These are phyloP conservation scores for Argentina anserina DNA, from an alignment of 306 rosid species.

Conservation along the genomic window DNA sequence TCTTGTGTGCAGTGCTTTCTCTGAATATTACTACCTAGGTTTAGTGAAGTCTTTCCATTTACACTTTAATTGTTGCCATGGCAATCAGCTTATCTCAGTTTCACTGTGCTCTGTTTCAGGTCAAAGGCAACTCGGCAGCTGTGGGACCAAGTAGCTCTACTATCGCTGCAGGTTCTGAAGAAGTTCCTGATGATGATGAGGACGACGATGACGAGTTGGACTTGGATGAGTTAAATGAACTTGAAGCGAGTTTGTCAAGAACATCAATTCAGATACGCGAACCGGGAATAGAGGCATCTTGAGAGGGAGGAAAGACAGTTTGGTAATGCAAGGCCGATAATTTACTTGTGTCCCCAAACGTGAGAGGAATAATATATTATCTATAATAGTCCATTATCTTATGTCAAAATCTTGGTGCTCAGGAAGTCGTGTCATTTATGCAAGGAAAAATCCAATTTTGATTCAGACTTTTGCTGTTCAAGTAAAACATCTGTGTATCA, in stretches of 20 bases:
- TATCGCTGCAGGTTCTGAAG: conserved; percentile 30
- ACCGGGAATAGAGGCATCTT: conserved; percentile 45
- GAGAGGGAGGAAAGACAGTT: conserved; percentile 12
- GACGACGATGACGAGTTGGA: conserved; percentile 58
- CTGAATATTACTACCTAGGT: not conserved
- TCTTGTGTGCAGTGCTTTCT: not conserved
- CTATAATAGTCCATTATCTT: not conserved
- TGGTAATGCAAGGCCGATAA: not conserved
- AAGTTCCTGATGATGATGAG: conserved; percentile 24
- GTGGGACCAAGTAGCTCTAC: conserved; percentile 53
- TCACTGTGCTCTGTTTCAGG: conserved; percentile 14
- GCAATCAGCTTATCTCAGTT: not conserved
- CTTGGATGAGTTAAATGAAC: conserved; percentile 63
- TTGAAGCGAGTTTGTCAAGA: conserved; percentile 71
- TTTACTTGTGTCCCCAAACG: not conserved
- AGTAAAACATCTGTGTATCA: not conserved
- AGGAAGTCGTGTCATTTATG: conserved; percentile 7
- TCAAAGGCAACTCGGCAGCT: conserved; percentile 13
- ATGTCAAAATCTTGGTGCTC: conserved; percentile 8
- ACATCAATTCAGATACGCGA: conserved; percentile 63
- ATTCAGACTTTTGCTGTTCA: not conserved
- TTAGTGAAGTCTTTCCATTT: not conserved
- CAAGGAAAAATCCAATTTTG: conserved; percentile 2
- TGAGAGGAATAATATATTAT: conserved; percentile 13
- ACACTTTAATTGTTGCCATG: not conserved